A percentile compares a stretch with the other conserved stretches of the same genome.
Evolutionary conservation across 768 basidiomycete species (phyloP).

Genomic region (Tulasnella sp.): DNA sequence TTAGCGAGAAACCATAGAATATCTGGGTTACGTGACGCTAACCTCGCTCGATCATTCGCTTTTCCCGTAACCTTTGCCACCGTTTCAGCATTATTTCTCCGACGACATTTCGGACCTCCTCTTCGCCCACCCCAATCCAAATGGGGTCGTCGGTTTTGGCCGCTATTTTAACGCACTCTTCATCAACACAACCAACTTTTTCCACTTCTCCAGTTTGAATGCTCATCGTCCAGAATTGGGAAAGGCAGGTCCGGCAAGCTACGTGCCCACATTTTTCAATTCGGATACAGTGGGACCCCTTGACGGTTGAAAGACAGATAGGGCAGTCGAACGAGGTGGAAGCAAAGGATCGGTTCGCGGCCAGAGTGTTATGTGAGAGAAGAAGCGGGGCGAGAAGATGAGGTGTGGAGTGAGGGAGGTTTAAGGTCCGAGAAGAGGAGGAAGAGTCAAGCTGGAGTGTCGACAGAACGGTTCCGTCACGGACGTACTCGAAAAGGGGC

Average conservation of each 20-base stretch:
- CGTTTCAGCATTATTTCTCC: slow-evolving; percentile 55
- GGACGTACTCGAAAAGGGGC: slow-evolving; percentile 2
- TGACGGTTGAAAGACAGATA: slow-evolving; percentile 65
- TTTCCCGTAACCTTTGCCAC: slow-evolving; percentile 72
- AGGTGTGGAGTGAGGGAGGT: neutral
- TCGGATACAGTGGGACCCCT: slow-evolving; percentile 66
- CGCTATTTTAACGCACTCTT: slow-evolving; percentile 58
- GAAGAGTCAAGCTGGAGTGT: neutral
- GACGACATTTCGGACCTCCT: slow-evolving; percentile 65
- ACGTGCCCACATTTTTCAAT: slow-evolving; percentile 61
- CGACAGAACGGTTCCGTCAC: neutral
- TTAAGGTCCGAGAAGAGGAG: neutral
- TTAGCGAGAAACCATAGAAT: neutral
- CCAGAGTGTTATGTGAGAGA: slow-evolving; percentile 1
- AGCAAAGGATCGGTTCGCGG: slow-evolving; percentile 39
- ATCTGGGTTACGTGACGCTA: slow-evolving; percentile 21
- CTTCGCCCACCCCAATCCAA: slow-evolving; percentile 43
- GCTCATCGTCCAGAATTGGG: slow-evolving; percentile 74
- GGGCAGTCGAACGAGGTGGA: slow-evolving; percentile 60
- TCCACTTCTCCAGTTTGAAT: slow-evolving; percentile 71
- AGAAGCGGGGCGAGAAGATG: neutral
- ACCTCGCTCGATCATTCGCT: slow-evolving; percentile 67
- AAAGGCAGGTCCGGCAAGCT: slow-evolving; percentile 74
- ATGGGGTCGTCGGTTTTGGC: neutral
- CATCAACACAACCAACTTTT: slow-evolving; percentile 73